Percentiles rank a stretch among this genome's conserved stretches.
Evolutionary conservation across 2,329 filamentous ascomycete species (phyloP).

Genomic region (Apiospora malaysiana): DNA sequence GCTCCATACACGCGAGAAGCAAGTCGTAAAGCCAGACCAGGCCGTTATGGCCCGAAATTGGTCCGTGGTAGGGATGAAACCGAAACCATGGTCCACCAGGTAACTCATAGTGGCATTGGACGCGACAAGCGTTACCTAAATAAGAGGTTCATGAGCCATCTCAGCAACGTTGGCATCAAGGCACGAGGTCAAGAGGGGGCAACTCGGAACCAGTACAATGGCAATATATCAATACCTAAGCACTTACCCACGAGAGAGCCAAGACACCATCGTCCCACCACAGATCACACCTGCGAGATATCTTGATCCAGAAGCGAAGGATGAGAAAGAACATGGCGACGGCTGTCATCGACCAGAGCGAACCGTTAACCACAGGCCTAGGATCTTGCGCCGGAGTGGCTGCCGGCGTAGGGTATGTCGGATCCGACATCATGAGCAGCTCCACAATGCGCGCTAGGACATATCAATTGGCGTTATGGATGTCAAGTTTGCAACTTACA

Average conservation of each 20-base stretch:
- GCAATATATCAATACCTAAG: too few relatives aligned
- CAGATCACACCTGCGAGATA: slow-evolving; percentile 31
- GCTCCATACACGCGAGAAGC: slow-evolving; percentile 26
- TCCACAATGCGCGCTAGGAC: neutral
- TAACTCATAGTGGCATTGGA: neutral
- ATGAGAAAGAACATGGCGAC: slow-evolving; percentile 24
- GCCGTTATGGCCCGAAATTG: too few relatives aligned
- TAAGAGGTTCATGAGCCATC: too few relatives aligned
- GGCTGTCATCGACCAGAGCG: slow-evolving; percentile 25
- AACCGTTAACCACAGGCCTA: neutral
- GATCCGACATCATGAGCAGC: neutral
- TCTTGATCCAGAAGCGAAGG: slow-evolving; percentile 34
- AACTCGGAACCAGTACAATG: too few relatives aligned
- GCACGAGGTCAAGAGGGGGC: too few relatives aligned
- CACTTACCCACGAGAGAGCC: slow-evolving; percentile 35
- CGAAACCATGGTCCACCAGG: neutral
- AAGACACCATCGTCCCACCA: slow-evolving; percentile 43
- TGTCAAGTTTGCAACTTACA: too few relatives aligned
- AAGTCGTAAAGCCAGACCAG: neutral
- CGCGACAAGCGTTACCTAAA: neutral
- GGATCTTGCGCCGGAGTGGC: neutral
- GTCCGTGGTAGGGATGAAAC: too few relatives aligned
- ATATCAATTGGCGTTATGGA: too few relatives aligned
- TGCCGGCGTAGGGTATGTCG: neutral
- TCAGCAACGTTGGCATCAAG: too few relatives aligned